phyloP scores from a whole-genome alignment of 2,329 filamentous ascomycete genomes.

The Aureobasidium subglaciale region DNA sequence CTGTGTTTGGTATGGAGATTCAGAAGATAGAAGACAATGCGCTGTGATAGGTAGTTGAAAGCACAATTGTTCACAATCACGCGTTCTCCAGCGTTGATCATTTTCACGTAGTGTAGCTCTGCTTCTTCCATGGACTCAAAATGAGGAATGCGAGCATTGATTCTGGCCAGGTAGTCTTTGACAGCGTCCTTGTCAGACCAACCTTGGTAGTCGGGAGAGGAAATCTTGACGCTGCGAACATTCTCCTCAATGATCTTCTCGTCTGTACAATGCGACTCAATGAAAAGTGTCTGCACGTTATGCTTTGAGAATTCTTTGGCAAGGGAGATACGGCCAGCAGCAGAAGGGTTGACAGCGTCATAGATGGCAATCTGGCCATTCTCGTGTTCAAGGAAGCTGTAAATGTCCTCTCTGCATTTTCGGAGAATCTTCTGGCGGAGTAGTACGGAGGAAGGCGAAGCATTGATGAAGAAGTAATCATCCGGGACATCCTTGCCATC shows the following conservation, averaged over 20 bases:
- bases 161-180: conserved; percentile 80
- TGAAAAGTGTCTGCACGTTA: conserved; percentile 90
- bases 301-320: conserved; percentile 98
- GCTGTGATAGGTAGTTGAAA: conserved; percentile 92
- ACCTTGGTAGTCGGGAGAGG: conserved; percentile 88
- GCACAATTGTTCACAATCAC: conserved; percentile 95
- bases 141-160: conserved; percentile 85
- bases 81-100: conserved; percentile 94
- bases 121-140: conserved; percentile 95
- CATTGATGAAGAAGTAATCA: conserved; percentile 96
- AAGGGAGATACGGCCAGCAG: conserved; percentile 70
- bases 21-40: conserved; percentile 96
- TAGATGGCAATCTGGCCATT: conserved; percentile 98
- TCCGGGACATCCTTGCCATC: conserved; percentile 79
- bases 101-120: conserved; percentile 96
- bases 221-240: conserved; percentile 94
- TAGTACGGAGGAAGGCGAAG: conserved; percentile 85
- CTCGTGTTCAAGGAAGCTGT: conserved; percentile 90
- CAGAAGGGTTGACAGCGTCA: conserved; percentile 91
- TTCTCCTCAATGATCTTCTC: conserved; percentile 93
- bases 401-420: conserved; percentile 95
- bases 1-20: conserved; percentile 95
- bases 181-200: conserved; percentile 93
- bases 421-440: conserved; percentile 95
- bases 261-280: conserved; percentile 92